Percentiles rank a stretch among this genome's conserved stretches.
Evolutionary conservation across 1,284 basidiomycete species (phyloP).

Genomic region (Austroboletus novae-zelandiae): DNA sequence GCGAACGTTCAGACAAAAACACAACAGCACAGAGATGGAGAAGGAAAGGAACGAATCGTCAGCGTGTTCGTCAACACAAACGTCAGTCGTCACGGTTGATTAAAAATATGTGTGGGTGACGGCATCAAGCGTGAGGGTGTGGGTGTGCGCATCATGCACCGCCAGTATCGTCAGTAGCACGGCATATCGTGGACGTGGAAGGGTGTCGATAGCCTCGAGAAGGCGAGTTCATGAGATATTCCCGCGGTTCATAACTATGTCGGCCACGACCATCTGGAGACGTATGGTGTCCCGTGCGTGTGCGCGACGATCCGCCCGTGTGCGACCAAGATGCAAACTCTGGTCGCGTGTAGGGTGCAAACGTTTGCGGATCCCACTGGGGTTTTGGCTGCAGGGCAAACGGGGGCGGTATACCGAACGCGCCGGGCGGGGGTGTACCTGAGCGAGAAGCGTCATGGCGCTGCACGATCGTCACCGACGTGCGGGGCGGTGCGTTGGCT

Average conservation of each 20-base stretch:
- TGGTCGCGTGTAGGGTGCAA: conserved; percentile 37
- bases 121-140: too few species aligned
- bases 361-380: conserved; percentile 52
- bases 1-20: neutral
- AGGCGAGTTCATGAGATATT: conserved; percentile 17
- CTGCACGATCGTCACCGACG: neutral
- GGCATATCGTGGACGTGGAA: conserved; percentile 7
- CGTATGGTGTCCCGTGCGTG: neutral
- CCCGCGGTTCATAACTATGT: conserved; percentile 4
- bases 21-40: neutral
- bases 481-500: neutral
- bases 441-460: neutral
- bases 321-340: conserved; percentile 40
- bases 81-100: conserved; percentile 17
- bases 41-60: neutral
- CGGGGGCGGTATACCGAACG: conserved; percentile 49
- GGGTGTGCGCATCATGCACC: conserved; percentile 16
- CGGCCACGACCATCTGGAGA: conserved; percentile 11
- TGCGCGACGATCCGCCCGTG: conserved; percentile 9
- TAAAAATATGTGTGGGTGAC: neutral
- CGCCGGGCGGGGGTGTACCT: neutral
- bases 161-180: conserved; percentile 5
- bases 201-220: conserved; percentile 11
- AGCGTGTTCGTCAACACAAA: conserved; percentile 22
- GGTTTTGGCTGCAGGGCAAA: conserved; percentile 65